phyloP scores from a whole-genome alignment of 352 stramenopile genomes.

The Phytopythium litorale region DNA sequence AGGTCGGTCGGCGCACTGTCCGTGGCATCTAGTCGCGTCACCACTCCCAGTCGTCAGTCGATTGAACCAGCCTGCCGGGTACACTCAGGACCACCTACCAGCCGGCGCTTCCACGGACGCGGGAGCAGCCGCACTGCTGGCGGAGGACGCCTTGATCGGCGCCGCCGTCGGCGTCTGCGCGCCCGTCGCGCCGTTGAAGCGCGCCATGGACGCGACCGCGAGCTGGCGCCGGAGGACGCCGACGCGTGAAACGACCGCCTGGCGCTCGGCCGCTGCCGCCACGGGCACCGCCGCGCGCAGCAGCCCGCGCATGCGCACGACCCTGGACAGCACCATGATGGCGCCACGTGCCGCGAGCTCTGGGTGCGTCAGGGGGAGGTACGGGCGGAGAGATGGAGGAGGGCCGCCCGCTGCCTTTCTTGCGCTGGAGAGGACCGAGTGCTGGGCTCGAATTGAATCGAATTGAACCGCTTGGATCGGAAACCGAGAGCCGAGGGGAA shows the following conservation, averaged over 20 bases:
- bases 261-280: not conserved
- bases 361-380: not conserved
- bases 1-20: conserved; percentile 37
- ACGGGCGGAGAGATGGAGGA: not conserved
- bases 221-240: conserved; percentile 13
- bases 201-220: conserved; percentile 12
- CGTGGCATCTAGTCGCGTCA: not conserved
- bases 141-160: conserved; percentile 2
- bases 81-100: not conserved
- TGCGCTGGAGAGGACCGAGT: too few species aligned
- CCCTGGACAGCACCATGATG: not conserved
- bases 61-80: not conserved
- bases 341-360: too few species aligned
- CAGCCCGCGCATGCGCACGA: conserved; percentile 1
- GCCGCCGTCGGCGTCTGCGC: not conserved
- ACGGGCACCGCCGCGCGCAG: not conserved
- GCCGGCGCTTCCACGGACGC: not conserved
- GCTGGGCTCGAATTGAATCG: too few species aligned
- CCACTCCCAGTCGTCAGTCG: not conserved
- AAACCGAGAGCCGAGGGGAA: not conserved
- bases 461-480: not conserved
- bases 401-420: not conserved
- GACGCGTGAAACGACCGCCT: not conserved
- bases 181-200: conserved; percentile 17
- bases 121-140: not conserved